These are phyloP conservation scores for Nymphaea colorata DNA, from an alignment of 164 flowering plant species.

Conservation along the genomic window DNA sequence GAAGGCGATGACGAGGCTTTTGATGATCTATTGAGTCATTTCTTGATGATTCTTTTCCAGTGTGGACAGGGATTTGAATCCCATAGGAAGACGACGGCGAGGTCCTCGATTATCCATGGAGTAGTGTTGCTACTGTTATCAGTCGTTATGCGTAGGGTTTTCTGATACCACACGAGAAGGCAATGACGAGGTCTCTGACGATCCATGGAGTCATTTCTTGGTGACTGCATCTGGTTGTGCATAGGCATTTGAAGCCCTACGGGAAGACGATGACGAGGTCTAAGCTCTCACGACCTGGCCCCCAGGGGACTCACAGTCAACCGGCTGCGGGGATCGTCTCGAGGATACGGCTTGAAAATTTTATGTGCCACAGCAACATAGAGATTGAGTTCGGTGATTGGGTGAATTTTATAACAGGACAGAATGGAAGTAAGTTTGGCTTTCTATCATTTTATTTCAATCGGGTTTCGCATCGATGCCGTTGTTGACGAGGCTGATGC, in stretches of 20 bases:
- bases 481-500: neutral
- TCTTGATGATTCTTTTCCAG: no score
- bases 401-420: constrained; percentile 93
- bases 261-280: neutral
- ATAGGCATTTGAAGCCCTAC: neutral
- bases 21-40: no score
- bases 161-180: no score
- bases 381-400: constrained; percentile 57
- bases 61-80: no score
- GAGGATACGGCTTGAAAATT: constrained; percentile 63
- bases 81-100: no score
- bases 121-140: no score
- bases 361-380: constrained; percentile 81
- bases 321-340: constrained; percentile 48
- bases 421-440: constrained; percentile 64
- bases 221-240: neutral
- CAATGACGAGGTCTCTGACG: no score
- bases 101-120: no score
- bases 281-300: neutral
- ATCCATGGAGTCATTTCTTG: neutral
- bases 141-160: no score
- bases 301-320: neutral
- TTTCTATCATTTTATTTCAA: neutral
- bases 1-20: no score
- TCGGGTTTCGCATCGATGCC: neutral